Evolutionary conservation across 306 rosid genomes (phyloP).

Genomic region (Glycine tomentella): DNA sequence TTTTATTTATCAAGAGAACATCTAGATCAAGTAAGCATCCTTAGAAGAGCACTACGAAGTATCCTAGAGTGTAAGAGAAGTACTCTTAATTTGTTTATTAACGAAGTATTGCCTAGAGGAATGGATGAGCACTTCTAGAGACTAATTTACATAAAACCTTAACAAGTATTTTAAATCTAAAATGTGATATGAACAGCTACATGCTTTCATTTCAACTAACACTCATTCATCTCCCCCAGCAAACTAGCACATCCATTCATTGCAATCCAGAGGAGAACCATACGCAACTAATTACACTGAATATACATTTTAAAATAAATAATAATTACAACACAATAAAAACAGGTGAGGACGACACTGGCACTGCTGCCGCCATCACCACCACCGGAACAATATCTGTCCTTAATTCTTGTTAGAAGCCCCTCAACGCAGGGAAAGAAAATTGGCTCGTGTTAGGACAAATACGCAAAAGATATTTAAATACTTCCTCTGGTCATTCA

Average conservation of each 20-base stretch:
- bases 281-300: constrained; percentile 32
- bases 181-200: not conserved
- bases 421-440: not conserved
- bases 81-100: too few species aligned
- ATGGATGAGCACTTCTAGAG: too few species aligned
- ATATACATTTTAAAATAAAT: constrained; percentile 15
- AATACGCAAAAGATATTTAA: not conserved
- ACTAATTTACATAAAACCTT: not conserved
- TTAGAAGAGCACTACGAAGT: not conserved
- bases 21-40: too few species aligned
- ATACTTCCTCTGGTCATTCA: constrained; percentile 56
- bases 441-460: constrained; percentile 38
- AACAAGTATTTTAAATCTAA: not conserved
- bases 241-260: not conserved
- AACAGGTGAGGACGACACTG: constrained; percentile 13
- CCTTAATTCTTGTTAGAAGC: constrained; percentile 40
- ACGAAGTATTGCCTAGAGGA: too few species aligned
- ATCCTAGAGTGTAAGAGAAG: not conserved
- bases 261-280: constrained; percentile 10
- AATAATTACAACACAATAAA: constrained; percentile 26
- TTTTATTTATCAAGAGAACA: not conserved
- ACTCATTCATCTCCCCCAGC: not conserved
- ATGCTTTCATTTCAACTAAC: constrained; percentile 21
- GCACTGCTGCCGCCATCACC: constrained; percentile 21
- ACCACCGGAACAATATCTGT: constrained; percentile 26